phyloP scores from a whole-genome alignment of 306 rosid species.

The Astragalus glycyphyllos region DNA sequence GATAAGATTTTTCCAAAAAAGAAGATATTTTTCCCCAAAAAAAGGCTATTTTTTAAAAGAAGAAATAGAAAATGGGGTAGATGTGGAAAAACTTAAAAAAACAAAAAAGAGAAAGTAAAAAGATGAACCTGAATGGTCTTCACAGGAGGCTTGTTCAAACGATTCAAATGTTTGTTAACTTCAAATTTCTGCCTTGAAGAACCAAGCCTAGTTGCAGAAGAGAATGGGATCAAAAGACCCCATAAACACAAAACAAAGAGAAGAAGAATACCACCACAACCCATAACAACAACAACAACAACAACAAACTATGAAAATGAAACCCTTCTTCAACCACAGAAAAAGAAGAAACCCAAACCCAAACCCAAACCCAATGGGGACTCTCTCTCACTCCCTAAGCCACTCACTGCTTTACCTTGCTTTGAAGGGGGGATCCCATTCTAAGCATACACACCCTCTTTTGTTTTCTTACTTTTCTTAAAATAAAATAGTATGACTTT shows the following conservation, averaged over 20 bases:
- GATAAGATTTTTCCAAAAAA: background rate
- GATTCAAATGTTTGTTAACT: conserved; percentile 78
- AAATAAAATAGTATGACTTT: conserved; percentile 33
- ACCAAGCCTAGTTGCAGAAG: conserved; percentile 70
- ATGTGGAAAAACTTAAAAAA: conserved; percentile 1
- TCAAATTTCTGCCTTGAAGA: conserved; percentile 79
- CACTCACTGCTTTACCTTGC: conserved; percentile 27
- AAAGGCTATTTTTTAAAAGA: conserved; percentile 31
- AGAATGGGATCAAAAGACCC: conserved; percentile 56
- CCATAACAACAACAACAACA: conserved; percentile 44
- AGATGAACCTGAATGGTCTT: conserved; percentile 75
- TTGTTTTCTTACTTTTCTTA: conserved; percentile 48
- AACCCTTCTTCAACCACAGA: background rate
- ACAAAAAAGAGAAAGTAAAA: background rate
- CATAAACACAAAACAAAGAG: conserved; percentile 49
- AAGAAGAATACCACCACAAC: conserved; percentile 43
- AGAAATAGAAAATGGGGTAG: conserved; percentile 11
- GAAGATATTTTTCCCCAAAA: background rate
- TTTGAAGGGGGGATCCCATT: conserved; percentile 38
- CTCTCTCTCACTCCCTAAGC: conserved; percentile 13
- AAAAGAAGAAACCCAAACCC: background rate
- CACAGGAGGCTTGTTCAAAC: conserved; percentile 82
- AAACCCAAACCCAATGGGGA: background rate
- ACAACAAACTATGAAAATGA: background rate
- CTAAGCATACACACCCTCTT: conserved; percentile 30